These are phyloP conservation scores for Candida maris DNA, from an alignment of 805 yeast genomes.

Conservation along the genomic window DNA sequence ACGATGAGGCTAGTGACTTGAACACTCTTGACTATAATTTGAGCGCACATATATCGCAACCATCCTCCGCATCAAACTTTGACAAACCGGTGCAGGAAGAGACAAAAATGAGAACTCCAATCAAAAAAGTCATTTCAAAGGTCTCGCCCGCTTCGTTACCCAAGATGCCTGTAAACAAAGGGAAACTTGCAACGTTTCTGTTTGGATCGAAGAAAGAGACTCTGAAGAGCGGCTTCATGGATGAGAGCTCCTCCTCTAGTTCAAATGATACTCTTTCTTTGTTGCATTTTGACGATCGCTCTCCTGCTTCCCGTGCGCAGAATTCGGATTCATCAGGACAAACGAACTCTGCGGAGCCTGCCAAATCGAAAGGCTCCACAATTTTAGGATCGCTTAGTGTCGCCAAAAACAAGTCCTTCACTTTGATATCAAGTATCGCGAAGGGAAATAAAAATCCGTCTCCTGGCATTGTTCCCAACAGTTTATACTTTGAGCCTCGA, in stretches of 20 bases:
- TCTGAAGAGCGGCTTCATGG: background rate
- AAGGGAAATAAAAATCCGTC: slow-evolving; percentile 9
- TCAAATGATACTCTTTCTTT: slow-evolving; percentile 6
- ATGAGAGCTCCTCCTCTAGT: slow-evolving; percentile 2
- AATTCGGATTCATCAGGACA: background rate
- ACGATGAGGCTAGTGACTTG: slow-evolving; percentile 2
- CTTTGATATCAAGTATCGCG: slow-evolving; percentile 19
- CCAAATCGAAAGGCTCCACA: slow-evolving; percentile 1
- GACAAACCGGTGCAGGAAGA: background rate
- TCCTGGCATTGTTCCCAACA: background rate
- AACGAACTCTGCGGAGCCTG: background rate
- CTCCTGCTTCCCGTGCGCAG: background rate
- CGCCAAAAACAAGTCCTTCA: slow-evolving; percentile 13
- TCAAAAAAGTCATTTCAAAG: background rate
- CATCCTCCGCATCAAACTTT: background rate
- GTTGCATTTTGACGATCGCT: slow-evolving; percentile 1
- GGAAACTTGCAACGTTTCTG: background rate
- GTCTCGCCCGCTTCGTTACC: background rate
- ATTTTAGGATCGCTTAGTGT: slow-evolving; percentile 9
- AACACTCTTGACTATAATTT: slow-evolving; percentile 3
- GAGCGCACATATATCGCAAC: background rate
- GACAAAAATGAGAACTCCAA: background rate
- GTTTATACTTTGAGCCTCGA: slow-evolving; percentile 3
- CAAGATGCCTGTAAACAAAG: background rate
- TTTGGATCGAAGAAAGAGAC: background rate